phyloP scores from a whole-genome alignment of 495 filamentous ascomycete species.

The Bacidia rubella region DNA sequence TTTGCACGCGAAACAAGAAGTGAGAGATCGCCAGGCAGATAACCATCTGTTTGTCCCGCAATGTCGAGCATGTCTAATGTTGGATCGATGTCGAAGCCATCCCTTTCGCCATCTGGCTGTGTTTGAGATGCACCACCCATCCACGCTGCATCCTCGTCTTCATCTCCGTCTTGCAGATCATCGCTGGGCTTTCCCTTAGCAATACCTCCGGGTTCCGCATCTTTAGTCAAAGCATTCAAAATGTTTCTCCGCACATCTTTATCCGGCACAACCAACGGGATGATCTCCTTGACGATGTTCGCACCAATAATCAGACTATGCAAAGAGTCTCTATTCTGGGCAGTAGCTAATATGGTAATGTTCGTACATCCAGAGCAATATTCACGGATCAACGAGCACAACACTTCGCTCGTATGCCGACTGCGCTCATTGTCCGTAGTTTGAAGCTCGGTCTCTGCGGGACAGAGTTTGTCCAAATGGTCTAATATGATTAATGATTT shows the following conservation, averaged over 20 bases:
- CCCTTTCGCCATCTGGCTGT: constrained; percentile 31
- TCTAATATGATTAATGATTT: constrained; percentile 75
- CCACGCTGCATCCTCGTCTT: constrained; percentile 47
- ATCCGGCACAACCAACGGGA: constrained; percentile 75
- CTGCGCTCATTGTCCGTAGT: constrained; percentile 88
- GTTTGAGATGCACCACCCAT: constrained; percentile 48
- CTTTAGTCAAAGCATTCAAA: constrained; percentile 49
- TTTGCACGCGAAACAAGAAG: constrained; percentile 76
- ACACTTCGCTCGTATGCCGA: constrained; percentile 77
- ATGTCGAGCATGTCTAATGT: constrained; percentile 87
- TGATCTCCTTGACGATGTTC: constrained; percentile 68
- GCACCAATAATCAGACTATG: constrained; percentile 69
- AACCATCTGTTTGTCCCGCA: constrained; percentile 86
- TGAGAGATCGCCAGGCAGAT: constrained; percentile 89
- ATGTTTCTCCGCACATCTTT: constrained; percentile 80
- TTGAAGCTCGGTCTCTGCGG: constrained; percentile 81
- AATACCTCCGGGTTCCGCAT: background rate
- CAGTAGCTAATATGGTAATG: constrained; percentile 80
- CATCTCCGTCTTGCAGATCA: constrained; percentile 30
- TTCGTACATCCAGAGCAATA: constrained; percentile 63
- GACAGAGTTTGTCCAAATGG: constrained; percentile 84
- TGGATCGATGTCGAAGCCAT: constrained; percentile 53
- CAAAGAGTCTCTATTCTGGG: constrained; percentile 77
- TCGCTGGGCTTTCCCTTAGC: constrained; percentile 8
- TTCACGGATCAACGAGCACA: constrained; percentile 70